A percentile compares a stretch with the other conserved stretches of the same genome.
Conservation (phyloP, 164 flowering plant species). For the Akebia trifoliata region DNA sequence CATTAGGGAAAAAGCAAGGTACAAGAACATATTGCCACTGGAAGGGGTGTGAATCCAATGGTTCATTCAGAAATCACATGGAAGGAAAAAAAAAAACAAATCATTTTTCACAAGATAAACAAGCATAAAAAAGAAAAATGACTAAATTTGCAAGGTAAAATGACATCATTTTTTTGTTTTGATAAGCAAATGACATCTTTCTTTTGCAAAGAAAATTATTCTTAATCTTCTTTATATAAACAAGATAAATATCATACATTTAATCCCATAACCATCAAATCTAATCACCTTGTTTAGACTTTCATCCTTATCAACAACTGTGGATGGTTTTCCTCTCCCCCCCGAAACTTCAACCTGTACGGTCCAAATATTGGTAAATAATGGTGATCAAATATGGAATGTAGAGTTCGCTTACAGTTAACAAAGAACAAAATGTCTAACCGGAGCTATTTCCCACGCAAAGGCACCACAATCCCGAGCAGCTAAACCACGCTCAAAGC, state of each 20-base stretch:
- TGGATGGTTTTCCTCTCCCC: constrained; percentile 47
- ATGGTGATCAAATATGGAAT: not conserved
- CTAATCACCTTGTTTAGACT: constrained; percentile 9
- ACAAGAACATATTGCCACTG: no score
- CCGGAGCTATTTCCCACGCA: constrained; percentile 89
- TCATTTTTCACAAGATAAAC: no score
- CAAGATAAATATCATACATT: not conserved
- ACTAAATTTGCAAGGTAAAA: not conserved
- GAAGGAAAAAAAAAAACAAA: no score
- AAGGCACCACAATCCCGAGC: constrained; percentile 71
- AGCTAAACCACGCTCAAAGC: constrained; percentile 91
- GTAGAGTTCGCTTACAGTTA: not conserved
- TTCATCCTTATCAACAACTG: constrained; percentile 13
- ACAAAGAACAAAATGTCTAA: constrained; percentile 19
- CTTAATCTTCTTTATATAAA: not conserved
- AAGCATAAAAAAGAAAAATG: no score
- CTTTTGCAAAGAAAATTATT: not conserved
- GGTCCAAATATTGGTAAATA: constrained; percentile 5
- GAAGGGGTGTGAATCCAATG: no score
- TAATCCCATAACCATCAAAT: not conserved
- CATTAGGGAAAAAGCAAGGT: no score
- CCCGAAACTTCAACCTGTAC: constrained; percentile 70
- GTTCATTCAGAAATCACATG: no score
- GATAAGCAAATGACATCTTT: not conserved
- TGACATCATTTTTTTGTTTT: not conserved